Evolutionary conservation across 1,284 basidiomycete species (phyloP).

Genomic region (Rhodotorula sp.): DNA sequence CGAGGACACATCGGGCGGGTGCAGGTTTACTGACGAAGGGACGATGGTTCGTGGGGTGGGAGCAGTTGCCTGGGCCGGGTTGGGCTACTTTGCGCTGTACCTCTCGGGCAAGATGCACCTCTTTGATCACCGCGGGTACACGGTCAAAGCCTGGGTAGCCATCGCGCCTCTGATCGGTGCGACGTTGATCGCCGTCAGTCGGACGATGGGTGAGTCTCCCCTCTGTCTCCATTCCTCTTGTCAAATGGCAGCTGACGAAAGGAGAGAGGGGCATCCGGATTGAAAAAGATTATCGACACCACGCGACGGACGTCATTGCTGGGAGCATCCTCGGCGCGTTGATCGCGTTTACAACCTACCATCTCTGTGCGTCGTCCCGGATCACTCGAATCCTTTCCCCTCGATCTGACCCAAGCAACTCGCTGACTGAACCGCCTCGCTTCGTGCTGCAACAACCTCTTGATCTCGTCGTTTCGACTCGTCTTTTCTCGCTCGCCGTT

Average conservation of each 20-base stretch:
- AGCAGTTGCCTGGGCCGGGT: conserved; percentile 71
- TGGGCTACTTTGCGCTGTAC: conserved; percentile 86
- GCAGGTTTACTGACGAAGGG: no score
- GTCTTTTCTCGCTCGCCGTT: no score
- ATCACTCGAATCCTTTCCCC: no score
- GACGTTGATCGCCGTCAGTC: conserved; percentile 72
- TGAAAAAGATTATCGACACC: conserved; percentile 50
- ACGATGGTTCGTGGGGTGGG: no score
- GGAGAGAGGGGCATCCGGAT: not conserved
- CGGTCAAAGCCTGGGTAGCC: conserved; percentile 82
- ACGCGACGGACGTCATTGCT: conserved; percentile 51
- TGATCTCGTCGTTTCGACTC: no score
- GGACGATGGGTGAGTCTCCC: conserved; percentile 47
- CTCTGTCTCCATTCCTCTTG: not conserved
- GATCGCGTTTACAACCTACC: conserved; percentile 45
- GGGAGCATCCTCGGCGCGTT: conserved; percentile 48
- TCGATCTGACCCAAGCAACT: no score
- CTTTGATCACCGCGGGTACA: conserved; percentile 75
- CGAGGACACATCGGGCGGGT: no score
- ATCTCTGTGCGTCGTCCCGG: conserved; percentile 35
- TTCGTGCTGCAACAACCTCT: not conserved
- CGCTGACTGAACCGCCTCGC: not conserved
- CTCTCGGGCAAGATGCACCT: conserved; percentile 87
- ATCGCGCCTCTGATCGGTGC: conserved; percentile 74
- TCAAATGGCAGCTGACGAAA: not conserved